Evolutionary conservation across 305 asterid species (phyloP), one percentile per base, ranked within the genome.

Genomic region (Fraxinus xanthoxyloides): DNA sequence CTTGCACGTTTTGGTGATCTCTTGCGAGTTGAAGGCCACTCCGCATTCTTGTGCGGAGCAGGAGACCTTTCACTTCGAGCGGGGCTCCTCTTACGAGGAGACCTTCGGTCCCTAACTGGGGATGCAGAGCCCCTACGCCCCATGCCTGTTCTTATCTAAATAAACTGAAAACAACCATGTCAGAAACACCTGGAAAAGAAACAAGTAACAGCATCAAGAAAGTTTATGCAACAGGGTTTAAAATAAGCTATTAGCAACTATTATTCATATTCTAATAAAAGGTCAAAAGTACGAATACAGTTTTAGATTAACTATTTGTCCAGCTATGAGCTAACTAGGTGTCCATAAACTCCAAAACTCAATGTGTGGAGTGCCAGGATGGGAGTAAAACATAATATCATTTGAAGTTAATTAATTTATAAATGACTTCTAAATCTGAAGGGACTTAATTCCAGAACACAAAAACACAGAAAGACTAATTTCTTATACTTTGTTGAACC

Each of bases 61-160:
- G 97, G 95, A 80, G 97, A 91, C 80, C 85, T 85, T 81, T 93
- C 98, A 83, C 93, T 93, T 17, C 85, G 81, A 17, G 92, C 82
- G 56, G 95, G 87, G 84, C 89, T 90, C 89, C 89, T 88, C 83
- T 88, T 85, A 59, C 86, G 90, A 87, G 97, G 93, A 81, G 97
- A 87, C 74, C 88, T 89, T 72, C 83, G 90, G 15, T 80, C 86
- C 85, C 92, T 89, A 51, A 85, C 89, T 67, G 97, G 96, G 56
- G 99, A 94, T 77, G 82, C 90, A 12, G 93, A 92, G 87, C 85
- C 79, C 54, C 78, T 75, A 72, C 87, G 96, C 65, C 93, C 98
- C 99, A 94, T 95, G 43, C 82, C 35, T 54, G 46, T 12, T 13
- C 10, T 23, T 61, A 72, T 72, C 89, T 82, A 46, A 56, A 51